Evolutionary conservation across 2,329 filamentous ascomycete species (phyloP), one percentile per base, ranked within the genome.

Genomic region (Orbilia ellipsospora): DNA sequence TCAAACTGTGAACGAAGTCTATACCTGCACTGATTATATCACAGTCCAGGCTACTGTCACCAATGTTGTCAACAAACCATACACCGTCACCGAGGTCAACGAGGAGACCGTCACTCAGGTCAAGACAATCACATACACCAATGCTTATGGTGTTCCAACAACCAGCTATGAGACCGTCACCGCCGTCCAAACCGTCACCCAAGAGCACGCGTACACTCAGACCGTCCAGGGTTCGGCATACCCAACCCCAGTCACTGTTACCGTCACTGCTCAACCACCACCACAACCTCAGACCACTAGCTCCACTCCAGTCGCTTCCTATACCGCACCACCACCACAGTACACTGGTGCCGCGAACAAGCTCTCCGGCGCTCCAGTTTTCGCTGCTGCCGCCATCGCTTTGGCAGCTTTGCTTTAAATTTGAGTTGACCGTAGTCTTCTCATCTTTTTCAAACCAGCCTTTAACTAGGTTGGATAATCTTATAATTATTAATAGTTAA

Each of bases 321-420:
- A 61, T 18, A 61, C 69, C 16, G 31, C 31, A 10, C 60, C 60
- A 48, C 69, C 69, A 61, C 69, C 69, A 51, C 42, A 40, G 10
- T 60, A 60, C 26, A 73, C 61, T 23, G 69, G 69, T 23, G 61
- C 54, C 5, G 69, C 69, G 1, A 66, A 62, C 50, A 73, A 54
- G 44, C 61, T 73, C 16, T 73, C 69, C 6, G 54, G 68, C 26
- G 55, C 69, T n/a, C 23, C 51, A 23, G 68, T 60, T 50, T 50
- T 73, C 12, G 61, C 42, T 10, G 69, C 62, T 2, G 54, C 57
- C 18, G 69, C 62, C 12, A 52, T 63, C 12, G 61, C 55, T 16
- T 16, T 62, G 7, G 62, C 26, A 13, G 69, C 54, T 4, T 36
- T 66, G 28, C 60, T 73, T 54, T 52, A 64, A 64, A n/a, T 36